Conservation (phyloP, 345 rosid species). For the Hibiscus trionum region DNA sequence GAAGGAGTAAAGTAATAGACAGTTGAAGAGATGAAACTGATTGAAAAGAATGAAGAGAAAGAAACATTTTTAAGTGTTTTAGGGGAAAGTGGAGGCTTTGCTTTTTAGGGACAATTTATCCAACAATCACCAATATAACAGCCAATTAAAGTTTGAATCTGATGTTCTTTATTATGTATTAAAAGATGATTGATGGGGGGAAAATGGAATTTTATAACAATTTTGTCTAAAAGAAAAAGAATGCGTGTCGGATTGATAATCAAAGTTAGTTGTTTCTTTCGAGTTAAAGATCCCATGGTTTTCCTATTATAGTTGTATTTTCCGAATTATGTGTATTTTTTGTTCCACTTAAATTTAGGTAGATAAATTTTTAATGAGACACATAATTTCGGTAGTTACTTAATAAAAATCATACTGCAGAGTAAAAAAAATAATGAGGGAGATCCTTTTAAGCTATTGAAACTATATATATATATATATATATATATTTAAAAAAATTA, state of each 20-base stretch:
- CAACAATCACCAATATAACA: background rate
- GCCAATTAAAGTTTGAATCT: background rate
- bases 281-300: too few relatives aligned
- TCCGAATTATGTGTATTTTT: too few relatives aligned
- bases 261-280: background rate
- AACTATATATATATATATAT: too few relatives aligned
- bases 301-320: too few relatives aligned
- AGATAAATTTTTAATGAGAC: too few relatives aligned
- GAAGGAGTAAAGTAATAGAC: background rate
- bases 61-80: background rate
- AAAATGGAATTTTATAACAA: background rate
- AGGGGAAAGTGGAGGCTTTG: background rate
- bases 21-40: background rate
- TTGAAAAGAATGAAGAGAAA: background rate
- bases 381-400: too few relatives aligned
- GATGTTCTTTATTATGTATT: background rate
- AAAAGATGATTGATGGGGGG: background rate
- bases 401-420: too few relatives aligned
- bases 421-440: background rate
- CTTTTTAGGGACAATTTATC: conserved; percentile 7
- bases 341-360: too few relatives aligned
- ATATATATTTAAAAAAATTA: too few relatives aligned
- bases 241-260: background rate
- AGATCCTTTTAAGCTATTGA: background rate
- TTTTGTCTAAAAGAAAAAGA: background rate